Evolutionary conservation across 306 rosid species (phyloP), one percentile per base, ranked within the genome.

Genomic region (Pyrus betulifolia): DNA sequence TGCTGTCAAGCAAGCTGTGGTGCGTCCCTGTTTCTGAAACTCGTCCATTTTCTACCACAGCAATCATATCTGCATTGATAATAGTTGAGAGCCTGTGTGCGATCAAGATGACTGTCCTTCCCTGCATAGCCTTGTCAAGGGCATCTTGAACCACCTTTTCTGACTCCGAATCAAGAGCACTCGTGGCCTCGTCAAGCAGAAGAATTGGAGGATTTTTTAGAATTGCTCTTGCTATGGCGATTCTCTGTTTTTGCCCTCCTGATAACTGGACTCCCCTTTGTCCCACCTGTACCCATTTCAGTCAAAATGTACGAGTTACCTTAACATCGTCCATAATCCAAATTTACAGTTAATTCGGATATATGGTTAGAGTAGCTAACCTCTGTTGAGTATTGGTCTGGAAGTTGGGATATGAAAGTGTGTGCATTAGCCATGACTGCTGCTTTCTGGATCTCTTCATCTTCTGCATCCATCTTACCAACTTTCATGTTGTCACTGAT

Each of bases 231-330:
- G 98, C 96, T 72, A 93, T 91, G 52, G 97, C 96, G 46, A 93
- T 80, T 85, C 97, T 88, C 81, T 93, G 97, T 82, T 93, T 93
- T 81, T 93, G 98, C 6, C 97, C 98, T 77, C 98, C 97, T 70
- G 96, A 93, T 81, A 91, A 76, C 85, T 93, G 98, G 61, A 91
- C 82, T 5, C 98, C 98, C 79, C 96, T 84, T 75, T 93, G 88
- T 77, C 96, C 97, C 52, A 91, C 96, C 96, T 93, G 80, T 23
- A 64, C 14, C n/a, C 31, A 65, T 27, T 31, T 25, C 40, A 60
- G 15, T 33, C 52, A 25, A 23, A 15, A 21, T 13, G 69, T 21
- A 60, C 11, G 54, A 54, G 18, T 21, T 33, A 13, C n/a, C 51
- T 6, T 71, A 33, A 19, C 3, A 55, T 25, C 8, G 58, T 18